Evolutionary conservation across 2,329 filamentous ascomycete genomes (phyloP).

Genomic region (Phaeosphaeriaceae sp.): DNA sequence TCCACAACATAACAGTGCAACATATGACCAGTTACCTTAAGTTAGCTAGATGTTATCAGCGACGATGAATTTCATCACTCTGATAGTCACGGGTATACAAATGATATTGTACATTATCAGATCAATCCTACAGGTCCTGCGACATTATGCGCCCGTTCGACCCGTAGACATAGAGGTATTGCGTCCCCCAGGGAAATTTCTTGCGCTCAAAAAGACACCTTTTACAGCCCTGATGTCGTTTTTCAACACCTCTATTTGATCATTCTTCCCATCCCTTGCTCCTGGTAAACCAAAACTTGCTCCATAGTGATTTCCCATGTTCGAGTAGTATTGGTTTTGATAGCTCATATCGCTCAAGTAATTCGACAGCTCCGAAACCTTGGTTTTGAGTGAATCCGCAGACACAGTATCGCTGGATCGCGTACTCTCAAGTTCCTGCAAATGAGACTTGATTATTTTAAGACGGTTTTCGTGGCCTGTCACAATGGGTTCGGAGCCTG

Average conservation of each 20-base stretch:
- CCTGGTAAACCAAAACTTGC: slow-evolving; percentile 32
- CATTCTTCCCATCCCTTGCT: slow-evolving; percentile 64
- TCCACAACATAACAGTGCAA: slow-evolving; percentile 1
- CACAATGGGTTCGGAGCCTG: slow-evolving; percentile 35
- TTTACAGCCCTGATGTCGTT: slow-evolving; percentile 80
- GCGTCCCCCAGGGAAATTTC: slow-evolving; percentile 65
- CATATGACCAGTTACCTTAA: neutral
- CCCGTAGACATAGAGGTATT: slow-evolving; percentile 28
- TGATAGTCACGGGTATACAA: neutral
- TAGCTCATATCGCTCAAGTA: slow-evolving; percentile 62
- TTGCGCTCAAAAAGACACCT: slow-evolving; percentile 75
- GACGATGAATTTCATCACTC: neutral
- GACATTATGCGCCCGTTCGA: slow-evolving; percentile 21
- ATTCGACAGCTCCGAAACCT: slow-evolving; percentile 63
- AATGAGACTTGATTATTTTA: slow-evolving; percentile 58
- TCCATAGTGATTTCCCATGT: slow-evolving; percentile 45
- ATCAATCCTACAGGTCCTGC: neutral
- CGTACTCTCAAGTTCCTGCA: slow-evolving; percentile 59
- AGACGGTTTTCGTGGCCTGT: slow-evolving; percentile 54
- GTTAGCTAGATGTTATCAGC: no score
- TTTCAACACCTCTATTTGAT: slow-evolving; percentile 75
- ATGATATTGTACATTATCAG: neutral
- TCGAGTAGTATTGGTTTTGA: slow-evolving; percentile 51
- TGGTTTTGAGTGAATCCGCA: slow-evolving; percentile 56
- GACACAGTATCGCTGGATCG: slow-evolving; percentile 59